Evolutionary conservation across 345 rosid genomes (phyloP), one percentile per base, ranked within the genome.

Genomic region (Gynandropsis gynandra): DNA sequence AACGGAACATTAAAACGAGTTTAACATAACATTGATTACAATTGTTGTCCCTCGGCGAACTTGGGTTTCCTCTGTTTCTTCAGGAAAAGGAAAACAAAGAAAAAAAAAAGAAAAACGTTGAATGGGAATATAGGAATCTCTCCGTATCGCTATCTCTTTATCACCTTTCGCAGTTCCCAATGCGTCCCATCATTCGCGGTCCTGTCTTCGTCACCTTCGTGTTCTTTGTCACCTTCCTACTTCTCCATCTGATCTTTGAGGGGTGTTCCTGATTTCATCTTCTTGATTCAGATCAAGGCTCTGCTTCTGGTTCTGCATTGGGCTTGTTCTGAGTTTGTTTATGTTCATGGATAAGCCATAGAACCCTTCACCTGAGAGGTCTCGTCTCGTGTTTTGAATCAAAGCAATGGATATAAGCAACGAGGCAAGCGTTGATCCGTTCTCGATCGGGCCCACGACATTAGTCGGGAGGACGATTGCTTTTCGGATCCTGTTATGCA

Each of bases 401-500:
- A 46, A 57, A 34, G 50, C 62, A 47, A 92, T 87, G 95, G 98
- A 85, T 72, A 83, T 83, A 70, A 92, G 83, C 67, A 83, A 80
- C 57, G 98, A 92, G 63, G 97, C 95, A 35, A 75, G 42, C 41
- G 64, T 92, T 53, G 88, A 71, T 66, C 77, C 75, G 8, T 87
- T 87, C 62, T 68, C 80, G 8, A 87, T 92, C 63, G 98, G 98
- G 59, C 98, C 98, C 24, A 76, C 88, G 35, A 64, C 87, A 5
- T 71, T 85, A 20, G 62, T 88, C 64, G 98, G 95, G 9, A 73
- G 95, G 63, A 76, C 90, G 0, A 80, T 87, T 65, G 98, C 90
- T 50, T 80, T 79, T 47, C 72, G 85, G 50, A 66, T 87, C 47
- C 69, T 87, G 20, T 79, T 82, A 61, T 82, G 90, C 69, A 81